Conservation (phyloP, 2,329 filamentous ascomycete genomes). For the Claviceps paspali region DNA sequence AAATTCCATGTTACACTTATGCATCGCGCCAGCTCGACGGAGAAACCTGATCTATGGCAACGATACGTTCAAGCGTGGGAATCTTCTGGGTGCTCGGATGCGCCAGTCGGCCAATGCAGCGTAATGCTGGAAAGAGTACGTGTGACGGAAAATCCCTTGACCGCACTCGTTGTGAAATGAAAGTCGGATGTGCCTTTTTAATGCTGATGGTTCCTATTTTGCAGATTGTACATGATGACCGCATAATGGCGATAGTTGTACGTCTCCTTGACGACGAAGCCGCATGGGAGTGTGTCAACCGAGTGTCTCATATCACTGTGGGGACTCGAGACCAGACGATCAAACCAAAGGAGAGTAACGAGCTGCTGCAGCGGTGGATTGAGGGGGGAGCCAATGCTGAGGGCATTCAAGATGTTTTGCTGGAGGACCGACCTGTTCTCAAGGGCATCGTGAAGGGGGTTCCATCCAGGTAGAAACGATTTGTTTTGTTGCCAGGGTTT, state of each 20-base stretch:
- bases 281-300: slow-evolving; percentile 58
- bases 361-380: slow-evolving; percentile 63
- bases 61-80: slow-evolving; percentile 49
- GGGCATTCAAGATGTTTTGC: slow-evolving; percentile 31
- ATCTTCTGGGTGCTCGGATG: slow-evolving; percentile 14
- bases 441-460: slow-evolving; percentile 34
- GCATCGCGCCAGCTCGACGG: slow-evolving; percentile 50
- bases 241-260: slow-evolving; percentile 84
- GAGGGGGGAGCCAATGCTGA: slow-evolving; percentile 31
- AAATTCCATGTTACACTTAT: slow-evolving; percentile 90
- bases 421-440: slow-evolving; percentile 33
- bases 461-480: slow-evolving; percentile 25
- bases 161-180: neutral
- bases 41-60: slow-evolving; percentile 59
- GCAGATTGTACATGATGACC: slow-evolving; percentile 64
- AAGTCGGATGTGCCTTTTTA: neutral
- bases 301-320: slow-evolving; percentile 74
- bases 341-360: slow-evolving; percentile 92
- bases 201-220: neutral
- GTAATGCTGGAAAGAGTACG: slow-evolving; percentile 46
- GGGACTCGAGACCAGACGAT: slow-evolving; percentile 61
- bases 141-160: slow-evolving; percentile 1
- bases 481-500: neutral
- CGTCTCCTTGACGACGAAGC: slow-evolving; percentile 44
- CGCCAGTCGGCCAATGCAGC: slow-evolving; percentile 43